Evolutionary conservation across 768 basidiomycete genomes (phyloP), one percentile per base, ranked within the genome.

Genomic region (Calocera cornea): DNA sequence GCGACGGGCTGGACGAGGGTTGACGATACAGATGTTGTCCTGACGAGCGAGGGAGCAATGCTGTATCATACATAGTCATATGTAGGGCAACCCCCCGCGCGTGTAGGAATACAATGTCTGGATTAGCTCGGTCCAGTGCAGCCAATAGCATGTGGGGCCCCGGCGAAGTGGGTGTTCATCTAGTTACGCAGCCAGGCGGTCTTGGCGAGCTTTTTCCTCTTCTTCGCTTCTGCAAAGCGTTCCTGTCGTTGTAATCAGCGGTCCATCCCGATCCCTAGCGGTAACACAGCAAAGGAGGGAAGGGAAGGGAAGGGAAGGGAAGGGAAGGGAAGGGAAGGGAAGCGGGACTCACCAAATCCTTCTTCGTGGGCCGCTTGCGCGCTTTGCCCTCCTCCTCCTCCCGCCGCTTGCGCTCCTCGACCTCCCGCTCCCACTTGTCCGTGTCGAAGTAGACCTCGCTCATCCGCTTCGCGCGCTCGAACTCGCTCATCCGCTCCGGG

Each of bases 401-500:
- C 65, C 78, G 69, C 22, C 34, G 64, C 47, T 73, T 70, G 34
- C 81, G 75, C 64, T 80, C 75, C 31, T 83, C 88, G 1, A 89
- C 80, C 33, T 91, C 84, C 65, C 82, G 70, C 76, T 92, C 87
- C 90, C 90, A 93, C 60, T 81, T 82, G n/a, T 80, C 81, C 24
- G 90, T 86, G 70, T 93, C 90, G 69, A 93, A 93, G 76, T 90
- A 93, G 72, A 90, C 88, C 73, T 87, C 83, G 79, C 88, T 90
- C 90, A 92, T 92, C 47, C 91, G 83, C 75, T 86, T 86, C 72
- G 86, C 86, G 3, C 90, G 85, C 70, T 91, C 90, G 70, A 84
- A 89, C 73, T 92, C 91, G 19, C 86, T 87, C 65, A 93, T 33
- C 54, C 31, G 14, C 24, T 60, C 54, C 16, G 54, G 54, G 2